Percentiles rank a stretch among this genome's conserved stretches.
Conservation (phyloP, 116 monocot genomes). For the Trichopus zeylanicus region DNA sequence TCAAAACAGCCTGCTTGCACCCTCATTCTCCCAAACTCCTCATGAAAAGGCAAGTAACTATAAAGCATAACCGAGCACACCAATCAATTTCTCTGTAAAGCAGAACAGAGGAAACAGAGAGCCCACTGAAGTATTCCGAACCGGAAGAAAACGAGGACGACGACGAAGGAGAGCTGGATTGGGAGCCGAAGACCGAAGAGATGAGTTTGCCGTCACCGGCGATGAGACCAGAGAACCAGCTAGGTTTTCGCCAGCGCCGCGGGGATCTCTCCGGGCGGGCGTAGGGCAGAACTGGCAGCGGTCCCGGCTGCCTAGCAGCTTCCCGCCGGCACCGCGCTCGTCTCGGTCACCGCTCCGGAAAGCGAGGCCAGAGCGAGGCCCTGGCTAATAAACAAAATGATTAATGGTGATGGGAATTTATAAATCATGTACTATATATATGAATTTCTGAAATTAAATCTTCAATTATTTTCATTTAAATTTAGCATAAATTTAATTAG, state of each 20-base stretch:
- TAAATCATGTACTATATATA: too few species aligned
- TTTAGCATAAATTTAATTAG: too few species aligned
- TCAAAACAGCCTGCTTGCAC: neutral
- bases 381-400: too few species aligned
- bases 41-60: neutral
- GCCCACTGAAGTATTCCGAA: neutral
- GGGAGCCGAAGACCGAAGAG: conserved; percentile 19
- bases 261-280: neutral
- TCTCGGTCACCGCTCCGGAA: conserved; percentile 3
- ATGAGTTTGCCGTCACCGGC: conserved; percentile 19
- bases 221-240: conserved; percentile 20
- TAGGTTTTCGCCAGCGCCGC: neutral
- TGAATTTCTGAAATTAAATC: too few species aligned
- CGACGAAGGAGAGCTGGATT: conserved; percentile 6
- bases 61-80: neutral
- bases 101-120: neutral
- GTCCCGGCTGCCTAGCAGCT: conserved; percentile 2
- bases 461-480: too few species aligned
- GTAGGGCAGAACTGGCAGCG: neutral
- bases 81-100: neutral
- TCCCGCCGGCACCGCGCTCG: conserved; percentile 2
- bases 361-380: conserved; percentile 7
- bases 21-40: neutral
- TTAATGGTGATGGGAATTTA: too few species aligned
- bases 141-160: conserved; percentile 7